Evolutionary conservation across 768 basidiomycete genomes (phyloP).

Genomic region (Mycena polygramma): DNA sequence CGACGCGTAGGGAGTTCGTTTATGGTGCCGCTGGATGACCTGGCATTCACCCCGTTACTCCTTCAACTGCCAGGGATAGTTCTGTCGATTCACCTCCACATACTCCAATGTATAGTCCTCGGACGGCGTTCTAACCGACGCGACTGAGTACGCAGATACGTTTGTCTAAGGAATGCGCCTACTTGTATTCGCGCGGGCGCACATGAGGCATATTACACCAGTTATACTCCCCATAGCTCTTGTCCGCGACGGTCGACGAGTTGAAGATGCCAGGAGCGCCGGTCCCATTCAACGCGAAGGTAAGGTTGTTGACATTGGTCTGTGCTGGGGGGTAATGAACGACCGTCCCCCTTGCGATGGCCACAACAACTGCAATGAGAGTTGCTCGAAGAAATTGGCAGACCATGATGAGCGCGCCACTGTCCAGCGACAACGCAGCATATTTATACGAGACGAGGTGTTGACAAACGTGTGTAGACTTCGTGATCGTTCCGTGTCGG

Average conservation of each 20-base stretch:
- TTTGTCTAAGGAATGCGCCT: slow-evolving; percentile 31
- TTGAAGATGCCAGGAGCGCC: slow-evolving; percentile 63
- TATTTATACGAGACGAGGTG: slow-evolving; percentile 12
- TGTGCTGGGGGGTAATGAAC: slow-evolving; percentile 56
- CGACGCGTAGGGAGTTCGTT: slow-evolving; percentile 63
- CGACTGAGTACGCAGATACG: not conserved
- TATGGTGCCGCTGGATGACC: slow-evolving; percentile 67
- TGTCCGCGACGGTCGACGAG: slow-evolving; percentile 54
- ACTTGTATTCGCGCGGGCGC: slow-evolving; percentile 59
- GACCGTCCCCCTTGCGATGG: slow-evolving; percentile 32
- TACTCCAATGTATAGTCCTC: slow-evolving; percentile 55
- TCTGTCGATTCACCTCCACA: slow-evolving; percentile 48
- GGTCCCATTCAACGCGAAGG: slow-evolving; percentile 55
- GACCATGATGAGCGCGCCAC: slow-evolving; percentile 10
- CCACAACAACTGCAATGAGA: not conserved
- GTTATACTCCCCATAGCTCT: slow-evolving; percentile 60
- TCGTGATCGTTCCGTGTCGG: not conserved
- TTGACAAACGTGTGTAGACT: slow-evolving; percentile 27
- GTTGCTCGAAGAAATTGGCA: not conserved
- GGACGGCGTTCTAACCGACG: slow-evolving; percentile 49
- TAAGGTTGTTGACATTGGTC: slow-evolving; percentile 58
- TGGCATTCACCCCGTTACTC: not conserved
- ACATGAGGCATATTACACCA: slow-evolving; percentile 73
- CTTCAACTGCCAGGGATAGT: not conserved
- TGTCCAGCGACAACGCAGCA: not conserved